Evolutionary conservation across 2,329 filamentous ascomycete genomes (phyloP).

Genomic region (Nakataea oryzae): DNA sequence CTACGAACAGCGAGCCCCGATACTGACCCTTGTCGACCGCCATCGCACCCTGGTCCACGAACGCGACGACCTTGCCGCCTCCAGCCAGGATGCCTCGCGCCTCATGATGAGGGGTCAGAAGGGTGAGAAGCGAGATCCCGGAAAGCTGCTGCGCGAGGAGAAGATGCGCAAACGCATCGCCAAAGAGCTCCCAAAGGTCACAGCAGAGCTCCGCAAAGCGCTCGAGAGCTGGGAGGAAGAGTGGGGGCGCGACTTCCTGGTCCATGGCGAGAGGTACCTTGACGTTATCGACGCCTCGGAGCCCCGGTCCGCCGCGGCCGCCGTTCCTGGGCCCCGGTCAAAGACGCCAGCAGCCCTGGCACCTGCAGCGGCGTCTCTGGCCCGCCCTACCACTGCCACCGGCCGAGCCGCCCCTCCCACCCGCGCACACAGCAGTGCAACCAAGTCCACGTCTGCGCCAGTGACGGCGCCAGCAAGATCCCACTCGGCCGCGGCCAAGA

Average conservation of each 20-base stretch:
- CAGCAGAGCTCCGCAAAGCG: conserved; percentile 70
- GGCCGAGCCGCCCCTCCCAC: conserved; percentile 11
- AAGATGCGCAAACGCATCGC: conserved; percentile 97
- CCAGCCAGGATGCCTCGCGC: conserved; percentile 89
- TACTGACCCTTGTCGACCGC: conserved; percentile 69
- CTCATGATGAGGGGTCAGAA: conserved; percentile 86
- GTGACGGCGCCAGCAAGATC: background rate
- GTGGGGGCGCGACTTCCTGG: conserved; percentile 84
- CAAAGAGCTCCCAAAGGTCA: conserved; percentile 89
- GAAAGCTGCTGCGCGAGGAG: conserved; percentile 86
- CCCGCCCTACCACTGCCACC: conserved; percentile 27
- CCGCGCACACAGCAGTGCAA: conserved; percentile 10
- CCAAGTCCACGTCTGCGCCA: background rate
- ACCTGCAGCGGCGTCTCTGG: conserved; percentile 40
- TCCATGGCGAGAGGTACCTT: conserved; percentile 85
- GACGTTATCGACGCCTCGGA: conserved; percentile 65
- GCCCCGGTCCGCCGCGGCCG: conserved; percentile 32
- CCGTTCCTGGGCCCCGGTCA: conserved; percentile 47
- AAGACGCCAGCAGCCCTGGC: conserved; percentile 53
- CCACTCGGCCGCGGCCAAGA: conserved; percentile 33
- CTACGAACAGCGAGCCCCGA: conserved; percentile 78
- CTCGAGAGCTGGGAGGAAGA: conserved; percentile 88
- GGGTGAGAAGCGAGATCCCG: conserved; percentile 88
- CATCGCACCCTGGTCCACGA: conserved; percentile 77
- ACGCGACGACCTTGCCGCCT: conserved; percentile 75